Evolutionary conservation across 306 rosid species (phyloP).

Genomic region (Cucurbita pepo): DNA sequence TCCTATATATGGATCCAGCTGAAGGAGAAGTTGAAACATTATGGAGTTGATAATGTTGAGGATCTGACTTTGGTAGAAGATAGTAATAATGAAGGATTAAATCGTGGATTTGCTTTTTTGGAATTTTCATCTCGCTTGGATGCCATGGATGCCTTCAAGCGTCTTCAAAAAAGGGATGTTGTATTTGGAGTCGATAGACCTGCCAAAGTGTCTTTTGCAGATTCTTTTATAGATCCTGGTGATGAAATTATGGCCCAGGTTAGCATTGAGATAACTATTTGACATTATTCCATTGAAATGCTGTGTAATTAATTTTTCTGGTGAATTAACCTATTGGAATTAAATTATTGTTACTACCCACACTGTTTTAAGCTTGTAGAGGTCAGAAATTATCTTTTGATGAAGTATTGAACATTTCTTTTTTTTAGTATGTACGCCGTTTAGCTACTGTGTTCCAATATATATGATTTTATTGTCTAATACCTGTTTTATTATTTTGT

Average conservation of each 20-base stretch:
- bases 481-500: neutral
- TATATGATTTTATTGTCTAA: neutral
- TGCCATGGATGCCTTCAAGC: constrained; percentile 95
- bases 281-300: neutral
- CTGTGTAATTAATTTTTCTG: neutral
- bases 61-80: constrained; percentile 85
- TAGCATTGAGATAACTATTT: constrained; percentile 20
- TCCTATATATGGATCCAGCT: constrained; percentile 44
- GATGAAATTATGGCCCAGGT: constrained; percentile 99
- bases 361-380: neutral
- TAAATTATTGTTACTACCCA: neutral
- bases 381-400: neutral
- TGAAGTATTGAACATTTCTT: neutral
- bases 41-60: constrained; percentile 87
- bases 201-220: constrained; percentile 97
- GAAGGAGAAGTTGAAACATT: constrained; percentile 82
- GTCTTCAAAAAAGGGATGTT: constrained; percentile 84
- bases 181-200: constrained; percentile 96
- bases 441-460: neutral
- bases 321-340: neutral
- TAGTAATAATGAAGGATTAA: constrained; percentile 74
- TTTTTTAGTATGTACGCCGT: too few species aligned
- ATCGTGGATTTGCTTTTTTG: constrained; percentile 91
- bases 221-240: constrained; percentile 91
- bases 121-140: constrained; percentile 91